Conservation (phyloP, 345 rosid genomes). For the Psidium friedrichsthalianum region DNA sequence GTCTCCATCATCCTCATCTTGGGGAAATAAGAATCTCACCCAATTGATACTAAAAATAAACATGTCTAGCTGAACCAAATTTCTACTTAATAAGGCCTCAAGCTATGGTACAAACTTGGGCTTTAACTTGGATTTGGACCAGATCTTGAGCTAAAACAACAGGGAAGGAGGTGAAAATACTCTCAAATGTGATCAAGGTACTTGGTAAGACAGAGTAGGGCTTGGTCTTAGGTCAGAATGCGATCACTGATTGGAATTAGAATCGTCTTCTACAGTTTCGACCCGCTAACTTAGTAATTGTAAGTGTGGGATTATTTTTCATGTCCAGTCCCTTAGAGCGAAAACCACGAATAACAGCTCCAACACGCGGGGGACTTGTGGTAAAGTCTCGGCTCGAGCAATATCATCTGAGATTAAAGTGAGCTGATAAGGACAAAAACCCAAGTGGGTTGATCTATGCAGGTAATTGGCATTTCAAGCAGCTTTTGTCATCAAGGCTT, state of each 20-base stretch:
- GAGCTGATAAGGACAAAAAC: not conserved
- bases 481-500: not conserved
- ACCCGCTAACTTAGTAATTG: not conserved
- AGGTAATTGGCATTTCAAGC: not conserved
- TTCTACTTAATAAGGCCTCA: not conserved
- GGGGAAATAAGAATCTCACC: not conserved
- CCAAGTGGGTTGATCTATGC: not conserved
- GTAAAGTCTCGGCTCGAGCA: not conserved
- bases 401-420: not conserved
- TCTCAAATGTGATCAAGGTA: not conserved
- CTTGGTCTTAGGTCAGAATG: not conserved
- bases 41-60: not conserved
- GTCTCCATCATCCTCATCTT: not conserved
- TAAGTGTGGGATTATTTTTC: not conserved
- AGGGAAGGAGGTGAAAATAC: not conserved
- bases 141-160: not conserved
- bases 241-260: not conserved
- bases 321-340: not conserved
- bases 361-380: not conserved
- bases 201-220: not conserved
- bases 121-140: not conserved
- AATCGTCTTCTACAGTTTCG: not conserved
- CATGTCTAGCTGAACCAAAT: not conserved
- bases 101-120: not conserved
- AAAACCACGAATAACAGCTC: not conserved